Evolutionary conservation across 2,329 filamentous ascomycete species (phyloP).

Genomic region (Fusarium nisikadoi): DNA sequence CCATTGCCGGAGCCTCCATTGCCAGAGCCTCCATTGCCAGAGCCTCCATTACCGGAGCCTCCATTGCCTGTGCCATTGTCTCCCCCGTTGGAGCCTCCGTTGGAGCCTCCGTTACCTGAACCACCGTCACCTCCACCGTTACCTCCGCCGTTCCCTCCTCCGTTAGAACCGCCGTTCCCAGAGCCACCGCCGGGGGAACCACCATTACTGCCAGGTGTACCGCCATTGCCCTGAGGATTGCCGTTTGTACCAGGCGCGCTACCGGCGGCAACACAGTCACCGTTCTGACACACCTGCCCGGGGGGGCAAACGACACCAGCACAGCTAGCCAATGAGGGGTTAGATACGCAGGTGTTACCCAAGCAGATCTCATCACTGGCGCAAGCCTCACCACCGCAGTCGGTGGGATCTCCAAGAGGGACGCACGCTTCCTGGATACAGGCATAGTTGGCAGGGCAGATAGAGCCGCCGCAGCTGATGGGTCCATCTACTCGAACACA

Average conservation of each 20-base stretch:
- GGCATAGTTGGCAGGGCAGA: slow-evolving; percentile 15
- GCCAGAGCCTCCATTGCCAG: not conserved
- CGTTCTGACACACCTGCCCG: slow-evolving; percentile 9
- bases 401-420: not conserved
- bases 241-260: not conserved
- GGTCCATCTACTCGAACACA: slow-evolving; percentile 18
- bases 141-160: not conserved
- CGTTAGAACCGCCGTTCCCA: not conserved
- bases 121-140: too few relatives aligned
- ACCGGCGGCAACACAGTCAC: not conserved
- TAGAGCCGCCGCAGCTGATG: not conserved
- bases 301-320: not conserved
- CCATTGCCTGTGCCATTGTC: not conserved
- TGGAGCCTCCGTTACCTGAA: not conserved
- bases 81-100: not conserved
- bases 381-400: slow-evolving; percentile 24
- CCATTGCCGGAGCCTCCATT: not conserved
- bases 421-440: slow-evolving; percentile 28
- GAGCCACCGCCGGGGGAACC: not conserved
- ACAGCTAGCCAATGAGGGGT: not conserved
- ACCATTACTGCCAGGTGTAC: not conserved
- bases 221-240: not conserved
- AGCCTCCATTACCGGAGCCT: not conserved
- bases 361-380: slow-evolving; percentile 19
- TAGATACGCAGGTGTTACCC: slow-evolving; percentile 11